A percentile compares a stretch with the other conserved stretches of the same genome.
phyloP scores from a whole-genome alignment of 495 filamentous ascomycete species.

The Penicillium herquei region DNA sequence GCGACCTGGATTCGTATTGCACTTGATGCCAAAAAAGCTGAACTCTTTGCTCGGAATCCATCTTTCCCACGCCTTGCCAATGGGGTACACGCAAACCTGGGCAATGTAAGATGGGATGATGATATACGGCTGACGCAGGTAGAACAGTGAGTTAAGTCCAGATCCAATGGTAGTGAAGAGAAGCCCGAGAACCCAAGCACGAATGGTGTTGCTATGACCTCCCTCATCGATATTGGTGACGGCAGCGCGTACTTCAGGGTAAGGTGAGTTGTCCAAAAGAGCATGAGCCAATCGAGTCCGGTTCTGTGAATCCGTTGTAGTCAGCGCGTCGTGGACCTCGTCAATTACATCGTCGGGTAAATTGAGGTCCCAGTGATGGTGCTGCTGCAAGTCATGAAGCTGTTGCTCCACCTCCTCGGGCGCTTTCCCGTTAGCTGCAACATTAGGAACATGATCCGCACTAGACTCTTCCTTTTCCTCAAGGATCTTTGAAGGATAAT shows the following conservation, averaged over 20 bases:
- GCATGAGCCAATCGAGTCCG: constrained; percentile 55
- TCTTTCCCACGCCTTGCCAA: constrained; percentile 58
- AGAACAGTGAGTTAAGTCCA: constrained; percentile 69
- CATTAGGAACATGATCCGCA: constrained; percentile 2
- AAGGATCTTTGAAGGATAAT: too few species aligned
- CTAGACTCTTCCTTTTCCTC: background rate
- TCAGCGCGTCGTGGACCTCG: constrained; percentile 59
- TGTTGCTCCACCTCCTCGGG: constrained; percentile 46
- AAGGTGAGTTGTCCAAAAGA: constrained; percentile 66
- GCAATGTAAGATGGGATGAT: constrained; percentile 65
- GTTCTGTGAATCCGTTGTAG: constrained; percentile 51
- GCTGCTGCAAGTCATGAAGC: constrained; percentile 50
- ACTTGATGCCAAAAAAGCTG: constrained; percentile 53
- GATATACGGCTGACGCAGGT: constrained; percentile 63
- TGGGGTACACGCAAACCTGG: constrained; percentile 67
- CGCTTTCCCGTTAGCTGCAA: constrained; percentile 32
- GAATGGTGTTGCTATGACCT: constrained; percentile 64
- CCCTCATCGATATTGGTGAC: constrained; percentile 60
- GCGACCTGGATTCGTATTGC: constrained; percentile 64
- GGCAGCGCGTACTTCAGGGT: constrained; percentile 56
- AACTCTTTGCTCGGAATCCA: constrained; percentile 52
- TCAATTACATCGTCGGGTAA: constrained; percentile 60
- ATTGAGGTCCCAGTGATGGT: constrained; percentile 70
- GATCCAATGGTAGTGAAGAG: constrained; percentile 65
- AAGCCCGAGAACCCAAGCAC: constrained; percentile 71